Conservation (phyloP, 129 eudicot genomes). For the Flaveria ramosissima region DNA sequence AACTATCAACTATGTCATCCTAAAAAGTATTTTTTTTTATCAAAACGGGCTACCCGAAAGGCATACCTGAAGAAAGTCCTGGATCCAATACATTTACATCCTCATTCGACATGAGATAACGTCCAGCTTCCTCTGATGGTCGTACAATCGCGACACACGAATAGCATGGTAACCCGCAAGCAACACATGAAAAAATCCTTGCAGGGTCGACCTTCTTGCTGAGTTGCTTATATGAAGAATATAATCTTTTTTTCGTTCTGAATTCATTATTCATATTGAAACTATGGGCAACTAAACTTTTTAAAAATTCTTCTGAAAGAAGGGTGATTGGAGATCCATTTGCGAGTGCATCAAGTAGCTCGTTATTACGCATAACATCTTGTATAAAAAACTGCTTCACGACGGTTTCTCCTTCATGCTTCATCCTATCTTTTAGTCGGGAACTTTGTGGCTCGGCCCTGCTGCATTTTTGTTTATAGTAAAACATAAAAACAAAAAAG, state of each 20-base stretch:
- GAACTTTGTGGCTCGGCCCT: constrained; percentile 70
- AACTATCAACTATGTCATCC: not conserved
- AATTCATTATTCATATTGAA: constrained; percentile 36
- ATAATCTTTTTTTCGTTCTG: constrained; percentile 36
- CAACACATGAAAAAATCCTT: constrained; percentile 81
- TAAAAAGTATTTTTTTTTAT: no score
- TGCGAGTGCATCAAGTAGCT: constrained; percentile 59
- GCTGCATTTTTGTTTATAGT: constrained; percentile 54
- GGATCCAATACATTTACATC: constrained; percentile 29
- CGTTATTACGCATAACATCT: constrained; percentile 68
- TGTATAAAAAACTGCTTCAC: constrained; percentile 65
- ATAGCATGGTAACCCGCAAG: constrained; percentile 81
- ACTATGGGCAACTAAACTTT: constrained; percentile 36
- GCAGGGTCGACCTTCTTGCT: constrained; percentile 48
- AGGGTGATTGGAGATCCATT: constrained; percentile 65
- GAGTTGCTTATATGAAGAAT: constrained; percentile 35
- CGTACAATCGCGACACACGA: constrained; percentile 80
- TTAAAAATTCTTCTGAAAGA: constrained; percentile 62
- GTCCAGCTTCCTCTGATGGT: constrained; percentile 69
- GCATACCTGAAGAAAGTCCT: constrained; percentile 48
- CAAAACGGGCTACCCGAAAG: not conserved
- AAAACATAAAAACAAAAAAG: not conserved
- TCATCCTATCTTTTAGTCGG: constrained; percentile 64
- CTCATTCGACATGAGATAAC: constrained; percentile 52
- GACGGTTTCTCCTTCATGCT: constrained; percentile 64